Conservation (phyloP, 2,329 filamentous ascomycete genomes). For the Ophiostoma sp. region DNA sequence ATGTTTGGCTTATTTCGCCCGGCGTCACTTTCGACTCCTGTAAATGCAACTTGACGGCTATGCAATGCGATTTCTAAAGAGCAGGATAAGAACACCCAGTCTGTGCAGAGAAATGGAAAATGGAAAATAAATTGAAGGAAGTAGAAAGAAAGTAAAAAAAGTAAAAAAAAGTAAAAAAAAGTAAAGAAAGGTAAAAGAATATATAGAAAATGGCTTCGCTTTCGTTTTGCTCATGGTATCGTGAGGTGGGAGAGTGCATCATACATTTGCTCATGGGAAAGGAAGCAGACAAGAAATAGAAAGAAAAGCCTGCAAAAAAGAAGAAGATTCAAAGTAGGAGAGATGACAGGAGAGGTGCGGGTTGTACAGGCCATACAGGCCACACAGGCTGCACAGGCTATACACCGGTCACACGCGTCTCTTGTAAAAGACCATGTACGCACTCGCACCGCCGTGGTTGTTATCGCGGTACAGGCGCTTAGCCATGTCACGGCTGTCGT, state of each 20-base stretch:
- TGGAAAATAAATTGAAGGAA: not conserved
- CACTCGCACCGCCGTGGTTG: slow-evolving; percentile 23
- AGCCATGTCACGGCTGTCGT: slow-evolving; percentile 27
- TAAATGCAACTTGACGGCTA: not conserved
- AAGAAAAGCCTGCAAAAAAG: not conserved
- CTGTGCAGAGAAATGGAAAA: not conserved
- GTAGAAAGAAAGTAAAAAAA: not conserved
- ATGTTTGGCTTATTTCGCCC: not conserved
- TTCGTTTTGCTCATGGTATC: slow-evolving; percentile 18
- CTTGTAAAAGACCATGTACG: slow-evolving; percentile 29
- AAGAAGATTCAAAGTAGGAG: not conserved
- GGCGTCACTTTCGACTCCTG: not conserved
- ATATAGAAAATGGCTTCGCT: not conserved
- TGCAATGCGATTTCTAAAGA: not conserved
- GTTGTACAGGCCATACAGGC: no score
- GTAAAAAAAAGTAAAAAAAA: not conserved
- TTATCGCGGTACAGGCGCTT: slow-evolving; percentile 27
- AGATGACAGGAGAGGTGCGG: not conserved
- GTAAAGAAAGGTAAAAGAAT: not conserved
- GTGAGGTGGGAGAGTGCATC: slow-evolving; percentile 4
- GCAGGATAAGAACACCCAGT: not conserved
- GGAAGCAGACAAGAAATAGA: not conserved
- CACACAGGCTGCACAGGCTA: not conserved
- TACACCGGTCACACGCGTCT: no score
- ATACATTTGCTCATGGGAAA: not conserved